Evolutionary conservation across 768 basidiomycete genomes (phyloP), one percentile per base, ranked within the genome.

Genomic region (Lactifluus pinguis): DNA sequence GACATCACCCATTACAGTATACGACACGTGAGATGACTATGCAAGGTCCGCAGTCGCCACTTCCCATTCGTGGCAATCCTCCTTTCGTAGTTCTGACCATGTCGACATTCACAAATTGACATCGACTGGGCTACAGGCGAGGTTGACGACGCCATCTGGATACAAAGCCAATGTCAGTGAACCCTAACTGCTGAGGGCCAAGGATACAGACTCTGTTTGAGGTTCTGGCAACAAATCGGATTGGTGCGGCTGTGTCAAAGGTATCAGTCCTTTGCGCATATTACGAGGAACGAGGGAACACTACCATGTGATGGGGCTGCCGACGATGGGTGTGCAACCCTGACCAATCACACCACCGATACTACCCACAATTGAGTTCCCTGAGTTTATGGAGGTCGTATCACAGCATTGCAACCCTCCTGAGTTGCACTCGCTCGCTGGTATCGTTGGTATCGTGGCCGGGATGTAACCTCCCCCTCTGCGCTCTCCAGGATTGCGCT

Each of bases 401-500:
- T 25, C 29, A 45, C 47, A 56, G 47, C 55, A 56, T 29, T 36
- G 34, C 19, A 56, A 1, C 14, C 45, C 1, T 8, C 13, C 8
- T 2, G 55, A 38, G 19, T 38, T 36, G 45, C 55, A 56, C 34
- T 56, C 34, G 36, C 34, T 48, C 13, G 21, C 21, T 47, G 17
- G 44, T 19, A 9, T 19, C 6, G 44, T 45, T 15, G 19, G 44
- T 17, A 6, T 9, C 53, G 59, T 6, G 39, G 19, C 38, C 25
- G 38, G 38, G 38, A 13, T 38, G 42, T 41, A 1, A 13, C 45
- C 50, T 6, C 55, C 38, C 39, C 55, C 32, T 34, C 32, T 39
- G 51, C 45, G 56, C 39, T 53, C 10, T 32, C n/a, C n/a, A 51
- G 55, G n/a, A n/a, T n/a, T 39, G 51, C 45, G 56, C 39, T 53